Conservation (phyloP, 2,329 filamentous ascomycete species). For the Alternaria sp. region DNA sequence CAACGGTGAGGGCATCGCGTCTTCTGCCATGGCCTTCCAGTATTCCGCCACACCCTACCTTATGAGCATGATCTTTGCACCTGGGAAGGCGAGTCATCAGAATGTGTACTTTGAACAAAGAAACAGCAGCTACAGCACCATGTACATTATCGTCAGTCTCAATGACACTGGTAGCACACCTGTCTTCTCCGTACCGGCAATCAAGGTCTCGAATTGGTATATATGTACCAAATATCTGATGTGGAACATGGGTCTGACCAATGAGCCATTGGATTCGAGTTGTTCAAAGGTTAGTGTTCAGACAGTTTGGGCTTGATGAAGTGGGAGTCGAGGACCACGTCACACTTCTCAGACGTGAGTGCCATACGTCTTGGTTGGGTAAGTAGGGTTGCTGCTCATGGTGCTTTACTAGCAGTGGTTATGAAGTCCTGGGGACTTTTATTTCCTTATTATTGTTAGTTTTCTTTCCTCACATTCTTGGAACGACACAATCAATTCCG, state of each 20-base stretch:
- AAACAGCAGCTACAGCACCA: constrained; percentile 4
- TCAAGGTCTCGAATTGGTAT: constrained; percentile 53
- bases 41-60: constrained; percentile 49
- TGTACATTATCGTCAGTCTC: constrained; percentile 45
- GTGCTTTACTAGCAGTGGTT: not conserved
- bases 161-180: constrained; percentile 50
- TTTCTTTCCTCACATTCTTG: not conserved
- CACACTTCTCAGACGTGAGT: not conserved
- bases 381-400: not conserved
- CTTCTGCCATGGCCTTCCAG: constrained; percentile 43
- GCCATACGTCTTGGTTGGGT: not conserved
- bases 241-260: constrained; percentile 51
- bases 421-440: no score
- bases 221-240: constrained; percentile 53
- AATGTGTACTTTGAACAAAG: constrained; percentile 51
- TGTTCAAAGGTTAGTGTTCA: constrained; percentile 54
- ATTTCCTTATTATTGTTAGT: not conserved
- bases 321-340: not conserved
- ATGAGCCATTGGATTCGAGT: constrained; percentile 54
- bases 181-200: constrained; percentile 3
- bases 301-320: constrained; percentile 35
- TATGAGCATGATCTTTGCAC: constrained; percentile 51
- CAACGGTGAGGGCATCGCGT: constrained; percentile 15
- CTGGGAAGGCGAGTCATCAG: constrained; percentile 25
- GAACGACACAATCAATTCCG: not conserved